phyloP scores from a whole-genome alignment of 805 yeast species.

The Saccharomycopsis guyanensis region DNA sequence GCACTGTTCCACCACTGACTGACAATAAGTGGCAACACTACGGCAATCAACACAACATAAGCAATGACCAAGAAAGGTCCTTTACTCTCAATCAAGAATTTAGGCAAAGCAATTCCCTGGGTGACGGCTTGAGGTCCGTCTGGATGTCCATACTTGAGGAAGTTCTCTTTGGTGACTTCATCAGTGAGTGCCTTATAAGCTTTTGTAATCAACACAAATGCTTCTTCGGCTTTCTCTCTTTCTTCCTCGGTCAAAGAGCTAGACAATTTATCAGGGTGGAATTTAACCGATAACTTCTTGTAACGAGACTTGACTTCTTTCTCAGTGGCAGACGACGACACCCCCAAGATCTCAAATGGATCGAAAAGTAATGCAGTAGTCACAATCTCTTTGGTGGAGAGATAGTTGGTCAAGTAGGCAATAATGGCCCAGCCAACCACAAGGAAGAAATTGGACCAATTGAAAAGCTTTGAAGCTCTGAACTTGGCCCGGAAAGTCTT shows the following conservation, averaged over 20 bases:
- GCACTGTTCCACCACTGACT: conserved; percentile 87
- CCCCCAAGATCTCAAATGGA: conserved; percentile 81
- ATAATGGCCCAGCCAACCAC: conserved; percentile 26
- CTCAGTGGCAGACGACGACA: conserved; percentile 61
- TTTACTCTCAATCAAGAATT: conserved; percentile 78
- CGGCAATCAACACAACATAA: conserved; percentile 68
- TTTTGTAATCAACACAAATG: conserved; percentile 72
- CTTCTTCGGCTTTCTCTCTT: conserved; percentile 55
- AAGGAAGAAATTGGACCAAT: conserved; percentile 19
- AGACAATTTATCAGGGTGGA: conserved; percentile 89
- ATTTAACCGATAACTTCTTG: conserved; percentile 78
- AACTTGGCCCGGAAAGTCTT: conserved; percentile 27
- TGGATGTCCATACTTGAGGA: conserved; percentile 87
- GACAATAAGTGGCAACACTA: conserved; percentile 72
- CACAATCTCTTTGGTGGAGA: conserved; percentile 37
- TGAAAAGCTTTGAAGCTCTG: conserved; percentile 23
- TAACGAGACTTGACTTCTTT: conserved; percentile 74
- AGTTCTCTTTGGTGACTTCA: conserved; percentile 75
- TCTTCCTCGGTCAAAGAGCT: conserved; percentile 50
- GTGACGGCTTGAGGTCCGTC: conserved; percentile 90
- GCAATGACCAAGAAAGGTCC: conserved; percentile 55
- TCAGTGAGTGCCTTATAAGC: conserved; percentile 96
- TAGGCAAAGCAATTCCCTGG: conserved; percentile 94
- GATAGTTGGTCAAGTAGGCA: conserved; percentile 38
- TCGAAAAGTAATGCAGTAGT: conserved; percentile 46